Conservation (phyloP, 257 asterid species). For the Solanum infundibuliforme region DNA sequence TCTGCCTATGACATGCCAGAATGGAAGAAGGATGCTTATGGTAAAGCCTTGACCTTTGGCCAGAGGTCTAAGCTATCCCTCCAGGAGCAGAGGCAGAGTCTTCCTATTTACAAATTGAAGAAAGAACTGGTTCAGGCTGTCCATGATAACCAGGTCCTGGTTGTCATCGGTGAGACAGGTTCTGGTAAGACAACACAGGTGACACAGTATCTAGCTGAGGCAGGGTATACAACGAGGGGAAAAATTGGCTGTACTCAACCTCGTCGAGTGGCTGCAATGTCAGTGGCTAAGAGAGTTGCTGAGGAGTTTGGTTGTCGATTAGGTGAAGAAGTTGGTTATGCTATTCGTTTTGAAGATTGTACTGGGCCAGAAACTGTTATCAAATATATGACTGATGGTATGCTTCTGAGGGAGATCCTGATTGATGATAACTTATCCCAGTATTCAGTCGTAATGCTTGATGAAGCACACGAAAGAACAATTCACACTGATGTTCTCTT, state of each 20-base stretch:
- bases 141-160: constrained; percentile 84
- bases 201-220: constrained; percentile 91
- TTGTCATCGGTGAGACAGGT: constrained; percentile 95
- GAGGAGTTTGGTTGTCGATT: constrained; percentile 93
- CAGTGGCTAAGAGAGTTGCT: constrained; percentile 97
- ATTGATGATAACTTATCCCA: constrained; percentile 74
- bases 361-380: constrained; percentile 94
- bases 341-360: constrained; percentile 92
- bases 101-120: constrained; percentile 81
- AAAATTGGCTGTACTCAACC: constrained; percentile 95
- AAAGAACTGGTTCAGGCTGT: constrained; percentile 79
- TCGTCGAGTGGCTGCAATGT: constrained; percentile 96
- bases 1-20: constrained; percentile 98
- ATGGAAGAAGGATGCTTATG: constrained; percentile 94
- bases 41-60: constrained; percentile 83
- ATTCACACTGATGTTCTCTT: constrained; percentile 81
- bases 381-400: constrained; percentile 97
- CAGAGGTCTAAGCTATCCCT: constrained; percentile 89
- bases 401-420: constrained; percentile 89
- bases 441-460: constrained; percentile 88
- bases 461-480: constrained; percentile 94
- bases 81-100: constrained; percentile 86
- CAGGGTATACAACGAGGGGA: constrained; percentile 87
- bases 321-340: constrained; percentile 95
- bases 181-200: constrained; percentile 96